A percentile compares a stretch with the other conserved stretches of the same genome.
phyloP scores from a whole-genome alignment of 768 basidiomycete genomes.

The Naganishia kalamii region DNA sequence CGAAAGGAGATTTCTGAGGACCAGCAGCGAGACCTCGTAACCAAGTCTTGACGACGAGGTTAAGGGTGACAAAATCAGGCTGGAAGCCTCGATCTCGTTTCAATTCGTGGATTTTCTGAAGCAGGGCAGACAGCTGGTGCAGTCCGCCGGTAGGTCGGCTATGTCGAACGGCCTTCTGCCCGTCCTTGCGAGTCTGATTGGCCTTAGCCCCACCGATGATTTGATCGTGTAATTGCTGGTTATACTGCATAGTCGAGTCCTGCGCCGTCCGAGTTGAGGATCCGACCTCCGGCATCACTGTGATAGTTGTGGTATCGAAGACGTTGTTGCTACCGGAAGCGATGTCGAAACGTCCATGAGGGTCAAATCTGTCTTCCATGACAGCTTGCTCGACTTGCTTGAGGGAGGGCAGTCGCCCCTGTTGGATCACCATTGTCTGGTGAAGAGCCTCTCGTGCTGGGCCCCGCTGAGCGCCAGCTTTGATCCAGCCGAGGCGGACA shows the following conservation, averaged over 20 bases:
- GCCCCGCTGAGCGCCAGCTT: not conserved
- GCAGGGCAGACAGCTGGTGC: conserved; percentile 5
- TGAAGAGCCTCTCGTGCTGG: conserved; percentile 7
- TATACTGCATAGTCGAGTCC: conserved; percentile 2
- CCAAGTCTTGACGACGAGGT: conserved; percentile 11
- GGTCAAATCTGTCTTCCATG: not conserved
- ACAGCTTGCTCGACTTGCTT: conserved; percentile 7
- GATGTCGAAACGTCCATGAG: not conserved
- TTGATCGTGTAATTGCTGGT: conserved; percentile 8
- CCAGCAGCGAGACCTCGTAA: not conserved
- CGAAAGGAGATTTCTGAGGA: not conserved
- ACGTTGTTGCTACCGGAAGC: not conserved
- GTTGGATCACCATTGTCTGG: not conserved
- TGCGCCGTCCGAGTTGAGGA: not conserved
- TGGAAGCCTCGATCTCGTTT: conserved; percentile 14
- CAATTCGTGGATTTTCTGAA: conserved; percentile 1
- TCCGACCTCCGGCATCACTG: not conserved
- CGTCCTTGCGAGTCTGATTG: conserved; percentile 11
- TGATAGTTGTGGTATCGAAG: not conserved
- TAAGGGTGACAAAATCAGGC: conserved; percentile 2
- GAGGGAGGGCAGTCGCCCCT: not conserved
- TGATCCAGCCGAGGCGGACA: conserved; percentile 8
- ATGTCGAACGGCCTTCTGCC: conserved; percentile 3
- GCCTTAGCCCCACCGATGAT: not conserved
- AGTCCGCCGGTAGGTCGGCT: conserved; percentile 2